Evolutionary conservation across 2,329 filamentous ascomycete species (phyloP).

Genomic region (Aureobasidium leucospermi): DNA sequence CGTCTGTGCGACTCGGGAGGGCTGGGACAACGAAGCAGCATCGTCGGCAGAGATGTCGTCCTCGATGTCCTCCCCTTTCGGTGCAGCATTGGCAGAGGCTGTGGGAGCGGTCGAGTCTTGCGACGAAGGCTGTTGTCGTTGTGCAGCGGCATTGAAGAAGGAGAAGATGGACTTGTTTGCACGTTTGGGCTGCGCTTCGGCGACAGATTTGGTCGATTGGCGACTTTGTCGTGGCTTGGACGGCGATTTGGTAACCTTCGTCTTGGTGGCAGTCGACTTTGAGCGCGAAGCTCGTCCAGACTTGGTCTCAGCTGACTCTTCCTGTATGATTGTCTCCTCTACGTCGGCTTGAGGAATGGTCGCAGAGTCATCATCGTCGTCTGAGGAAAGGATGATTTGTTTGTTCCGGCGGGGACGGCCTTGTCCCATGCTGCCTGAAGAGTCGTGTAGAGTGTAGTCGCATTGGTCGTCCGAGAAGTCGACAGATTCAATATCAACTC

Average conservation of each 20-base stretch:
- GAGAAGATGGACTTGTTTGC: slow-evolving; percentile 39
- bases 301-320: slow-evolving; percentile 14
- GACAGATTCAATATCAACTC: background rate
- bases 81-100: slow-evolving; percentile 26
- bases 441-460: background rate
- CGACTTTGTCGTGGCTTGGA: background rate
- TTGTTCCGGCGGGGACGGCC: slow-evolving; percentile 23
- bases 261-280: background rate
- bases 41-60: slow-evolving; percentile 28
- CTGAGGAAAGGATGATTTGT: slow-evolving; percentile 21
- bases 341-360: background rate
- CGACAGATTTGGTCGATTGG: slow-evolving; percentile 23
- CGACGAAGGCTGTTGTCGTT: slow-evolving; percentile 27
- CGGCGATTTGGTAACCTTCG: background rate
- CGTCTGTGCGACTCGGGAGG: slow-evolving; percentile 26
- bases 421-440: slow-evolving; percentile 23
- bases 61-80: slow-evolving; percentile 23
- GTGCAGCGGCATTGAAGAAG: slow-evolving; percentile 42
- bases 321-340: background rate
- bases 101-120: slow-evolving; percentile 34
- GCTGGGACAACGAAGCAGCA: slow-evolving; percentile 22
- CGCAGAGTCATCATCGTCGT: slow-evolving; percentile 19
- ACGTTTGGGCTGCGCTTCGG: slow-evolving; percentile 27
- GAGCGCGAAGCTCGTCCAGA: slow-evolving; percentile 13
- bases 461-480: background rate